Conservation (phyloP, 257 asterid species). For the Ligustrum vulgare region DNA sequence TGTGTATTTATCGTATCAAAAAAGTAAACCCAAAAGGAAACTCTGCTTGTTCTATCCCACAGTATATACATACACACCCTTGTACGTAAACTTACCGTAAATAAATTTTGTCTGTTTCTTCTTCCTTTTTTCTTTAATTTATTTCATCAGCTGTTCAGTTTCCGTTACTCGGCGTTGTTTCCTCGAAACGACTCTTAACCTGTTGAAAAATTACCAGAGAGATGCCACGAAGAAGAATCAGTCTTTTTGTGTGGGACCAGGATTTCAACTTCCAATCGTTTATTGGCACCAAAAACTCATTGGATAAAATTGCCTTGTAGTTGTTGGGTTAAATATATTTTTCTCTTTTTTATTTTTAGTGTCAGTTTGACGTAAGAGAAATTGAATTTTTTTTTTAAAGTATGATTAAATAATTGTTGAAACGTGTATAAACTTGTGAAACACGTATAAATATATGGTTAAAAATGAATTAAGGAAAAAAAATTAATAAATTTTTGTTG, state of each 20-base stretch:
- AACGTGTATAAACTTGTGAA: no score
- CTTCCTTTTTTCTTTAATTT: neutral
- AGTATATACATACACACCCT: neutral
- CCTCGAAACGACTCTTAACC: conserved; percentile 8
- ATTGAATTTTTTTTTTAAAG: no score
- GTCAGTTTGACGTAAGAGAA: no score
- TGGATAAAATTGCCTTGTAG: conserved; percentile 14
- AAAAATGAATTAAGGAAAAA: no score
- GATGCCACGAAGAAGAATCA: conserved; percentile 42
- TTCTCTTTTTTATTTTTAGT: no score
- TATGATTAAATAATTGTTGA: no score
- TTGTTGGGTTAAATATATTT: no score
- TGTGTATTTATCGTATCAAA: conserved; percentile 15
- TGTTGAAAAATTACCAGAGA: conserved; percentile 26
- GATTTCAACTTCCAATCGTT: conserved; percentile 18
- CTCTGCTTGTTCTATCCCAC: conserved; percentile 1
- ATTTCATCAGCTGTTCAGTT: conserved; percentile 25
- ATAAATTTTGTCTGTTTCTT: neutral
- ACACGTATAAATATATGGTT: no score
- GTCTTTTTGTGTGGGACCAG: conserved; percentile 31
- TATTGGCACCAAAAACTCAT: conserved; percentile 27
- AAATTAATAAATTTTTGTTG: no score
- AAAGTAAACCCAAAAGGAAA: conserved; percentile 27
- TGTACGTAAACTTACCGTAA: neutral
- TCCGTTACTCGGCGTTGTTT: conserved; percentile 50